These are phyloP conservation scores for Cucurbita argyrosperma DNA, from an alignment of 306 rosid species.

Conservation along the genomic window DNA sequence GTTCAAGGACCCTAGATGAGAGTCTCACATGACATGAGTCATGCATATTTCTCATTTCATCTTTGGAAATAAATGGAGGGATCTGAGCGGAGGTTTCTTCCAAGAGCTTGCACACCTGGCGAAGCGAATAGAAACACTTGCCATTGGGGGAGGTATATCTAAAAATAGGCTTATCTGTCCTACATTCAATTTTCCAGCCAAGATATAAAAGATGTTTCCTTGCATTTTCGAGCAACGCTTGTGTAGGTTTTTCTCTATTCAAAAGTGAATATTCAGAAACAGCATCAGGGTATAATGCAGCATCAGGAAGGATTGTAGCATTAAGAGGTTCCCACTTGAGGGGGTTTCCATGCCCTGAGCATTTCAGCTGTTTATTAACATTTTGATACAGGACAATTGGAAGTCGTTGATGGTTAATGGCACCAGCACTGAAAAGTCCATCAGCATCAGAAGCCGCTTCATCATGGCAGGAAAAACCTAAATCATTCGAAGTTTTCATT, in stretches of 20 bases:
- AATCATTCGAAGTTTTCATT: background rate
- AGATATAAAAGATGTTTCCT: conserved; percentile 39
- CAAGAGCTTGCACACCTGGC: conserved; percentile 26
- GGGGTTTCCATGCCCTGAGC: background rate
- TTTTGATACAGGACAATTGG: background rate
- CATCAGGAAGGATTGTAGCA: conserved; percentile 12
- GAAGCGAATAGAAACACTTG: conserved; percentile 28
- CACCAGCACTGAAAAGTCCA: conserved; percentile 6
- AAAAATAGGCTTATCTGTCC: background rate
- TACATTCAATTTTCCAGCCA: conserved; percentile 55
- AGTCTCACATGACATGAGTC: background rate
- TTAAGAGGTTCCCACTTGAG: conserved; percentile 20
- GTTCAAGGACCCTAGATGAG: conserved; percentile 6
- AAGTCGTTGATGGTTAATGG: conserved; percentile 10
- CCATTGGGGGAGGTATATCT: conserved; percentile 26
- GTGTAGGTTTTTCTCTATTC: background rate
- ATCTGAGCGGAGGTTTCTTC: background rate
- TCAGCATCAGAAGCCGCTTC: conserved; percentile 14
- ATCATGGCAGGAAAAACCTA: background rate
- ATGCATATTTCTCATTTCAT: conserved; percentile 7
- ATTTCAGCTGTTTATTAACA: background rate
- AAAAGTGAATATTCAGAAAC: conserved; percentile 11
- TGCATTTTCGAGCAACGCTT: conserved; percentile 1
- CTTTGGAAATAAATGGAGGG: conserved; percentile 13
- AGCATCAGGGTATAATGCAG: conserved; percentile 33